Conservation (phyloP, 495 filamentous ascomycete genomes). For the Penicillium longicatenatum region DNA sequence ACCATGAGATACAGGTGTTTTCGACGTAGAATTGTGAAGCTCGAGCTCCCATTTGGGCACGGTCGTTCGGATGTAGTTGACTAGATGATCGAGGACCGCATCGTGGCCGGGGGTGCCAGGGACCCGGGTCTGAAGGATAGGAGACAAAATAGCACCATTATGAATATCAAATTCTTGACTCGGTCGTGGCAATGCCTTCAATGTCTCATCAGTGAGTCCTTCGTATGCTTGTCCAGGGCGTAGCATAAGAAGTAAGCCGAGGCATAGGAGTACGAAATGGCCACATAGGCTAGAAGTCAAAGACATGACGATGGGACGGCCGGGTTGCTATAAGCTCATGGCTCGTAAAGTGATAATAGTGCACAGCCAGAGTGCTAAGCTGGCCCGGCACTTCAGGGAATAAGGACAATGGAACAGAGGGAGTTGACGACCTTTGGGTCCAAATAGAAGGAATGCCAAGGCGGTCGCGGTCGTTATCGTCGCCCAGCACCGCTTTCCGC, state of each 20-base stretch:
- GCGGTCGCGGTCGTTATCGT: slow-evolving; percentile 17
- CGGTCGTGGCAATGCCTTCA: slow-evolving; percentile 66
- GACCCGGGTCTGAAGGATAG: slow-evolving; percentile 88
- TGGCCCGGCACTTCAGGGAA: slow-evolving; percentile 9
- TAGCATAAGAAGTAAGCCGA: slow-evolving; percentile 33
- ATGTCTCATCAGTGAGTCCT: slow-evolving; percentile 68
- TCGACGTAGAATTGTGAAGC: slow-evolving; percentile 84
- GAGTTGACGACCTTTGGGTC: neutral
- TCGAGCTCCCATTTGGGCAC: slow-evolving; percentile 79
- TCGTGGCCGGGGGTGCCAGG: slow-evolving; percentile 79
- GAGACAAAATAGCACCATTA: slow-evolving; percentile 73
- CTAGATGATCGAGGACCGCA: slow-evolving; percentile 77
- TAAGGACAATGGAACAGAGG: neutral
- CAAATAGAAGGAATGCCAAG: slow-evolving; percentile 21
- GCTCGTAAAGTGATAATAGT: neutral
- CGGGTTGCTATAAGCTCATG: slow-evolving; percentile 19
- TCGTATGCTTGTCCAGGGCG: slow-evolving; percentile 60
- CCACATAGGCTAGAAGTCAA: slow-evolving; percentile 30
- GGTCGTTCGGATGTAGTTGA: slow-evolving; percentile 69
- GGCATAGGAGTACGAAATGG: slow-evolving; percentile 32
- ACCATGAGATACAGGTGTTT: slow-evolving; percentile 70
- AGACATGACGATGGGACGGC: slow-evolving; percentile 29
- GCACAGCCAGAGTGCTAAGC: slow-evolving; percentile 7
- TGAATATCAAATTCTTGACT: slow-evolving; percentile 80
- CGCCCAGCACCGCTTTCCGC: slow-evolving; percentile 9